phyloP scores from a whole-genome alignment of 129 eudicot genomes.

The Daucus carota region DNA sequence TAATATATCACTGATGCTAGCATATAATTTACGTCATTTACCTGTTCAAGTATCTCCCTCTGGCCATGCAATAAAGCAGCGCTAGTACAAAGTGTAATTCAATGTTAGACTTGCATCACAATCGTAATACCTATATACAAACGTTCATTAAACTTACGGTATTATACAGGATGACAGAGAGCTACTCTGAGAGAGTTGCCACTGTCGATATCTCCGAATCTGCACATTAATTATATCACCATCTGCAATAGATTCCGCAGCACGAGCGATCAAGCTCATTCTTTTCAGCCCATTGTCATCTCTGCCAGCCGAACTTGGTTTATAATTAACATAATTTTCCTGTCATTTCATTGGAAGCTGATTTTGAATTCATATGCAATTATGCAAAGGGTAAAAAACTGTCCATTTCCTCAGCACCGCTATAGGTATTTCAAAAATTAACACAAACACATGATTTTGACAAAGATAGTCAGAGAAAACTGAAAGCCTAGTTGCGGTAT shows the following conservation, averaged over 20 bases:
- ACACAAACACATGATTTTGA: conserved; percentile 1
- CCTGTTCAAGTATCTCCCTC: conserved; percentile 69
- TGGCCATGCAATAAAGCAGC: conserved; percentile 84
- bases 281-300: conserved; percentile 82
- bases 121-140: background rate
- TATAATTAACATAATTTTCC: conserved; percentile 91
- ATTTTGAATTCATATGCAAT: background rate
- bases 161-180: conserved; percentile 61
- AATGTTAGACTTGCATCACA: background rate
- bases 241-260: conserved; percentile 96
- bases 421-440: background rate
- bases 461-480: background rate
- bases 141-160: conserved; percentile 52
- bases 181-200: conserved; percentile 92
- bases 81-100: conserved; percentile 23
- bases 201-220: conserved; percentile 81
- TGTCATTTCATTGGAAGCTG: conserved; percentile 25
- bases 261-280: conserved; percentile 71
- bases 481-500: background rate
- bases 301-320: conserved; percentile 71
- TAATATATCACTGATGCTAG: background rate
- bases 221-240: conserved; percentile 93
- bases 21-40: conserved; percentile 12
- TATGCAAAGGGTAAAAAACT: background rate
- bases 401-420: background rate